Evolutionary conservation across 495 filamentous ascomycete genomes (phyloP), one percentile per base, ranked within the genome.

Genomic region (Lasiosphaeria hispida): DNA sequence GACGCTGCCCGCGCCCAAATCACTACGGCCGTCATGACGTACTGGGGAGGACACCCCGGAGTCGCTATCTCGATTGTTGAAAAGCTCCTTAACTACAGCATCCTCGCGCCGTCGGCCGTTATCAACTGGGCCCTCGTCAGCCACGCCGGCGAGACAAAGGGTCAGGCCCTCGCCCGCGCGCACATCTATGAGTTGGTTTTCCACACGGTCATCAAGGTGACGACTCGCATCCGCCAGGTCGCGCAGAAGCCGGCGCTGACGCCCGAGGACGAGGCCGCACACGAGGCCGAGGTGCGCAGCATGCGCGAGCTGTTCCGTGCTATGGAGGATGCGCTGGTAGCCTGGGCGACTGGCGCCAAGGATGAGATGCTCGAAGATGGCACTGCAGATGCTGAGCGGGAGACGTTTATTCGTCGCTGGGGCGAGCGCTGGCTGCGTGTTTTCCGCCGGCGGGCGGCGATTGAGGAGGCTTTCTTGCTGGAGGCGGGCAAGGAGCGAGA

Each of bases 81-180:
- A 77, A 97, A 96, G 75, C 80, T 99, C 4, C 86, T 99, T 30
- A 99, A 99, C 70, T 99, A 97, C 77, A 91, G 88, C 37, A 95
- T 99, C 59, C 80, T 99, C 7, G 88, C 84, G 9, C 94, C 94
- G 0, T 71, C 82, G 36, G 84, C 84, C 33, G 92, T 99, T 41
- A 80, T 96, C 57, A 83, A 93, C 66, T 99, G 95, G 95, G 91
- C 88, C 1, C 72, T 97, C 3, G 74, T 80, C 33, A 81, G 87
- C 57, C 75, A 82, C 47, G 62, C 64, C 4, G 70, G 68, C 38
- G 45, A 64, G 17, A 81, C 80, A 17, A 68, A 68, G 41, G 91
- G 89, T 23, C 79, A 83, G 19, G 82, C 84, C 1, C 85, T 99
- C 14, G 78, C 86, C 15, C 80, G 86, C 60, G 75, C 85, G 0